phyloP scores from a whole-genome alignment of 2,329 filamentous ascomycete genomes.

The Pezicula radicicola region DNA sequence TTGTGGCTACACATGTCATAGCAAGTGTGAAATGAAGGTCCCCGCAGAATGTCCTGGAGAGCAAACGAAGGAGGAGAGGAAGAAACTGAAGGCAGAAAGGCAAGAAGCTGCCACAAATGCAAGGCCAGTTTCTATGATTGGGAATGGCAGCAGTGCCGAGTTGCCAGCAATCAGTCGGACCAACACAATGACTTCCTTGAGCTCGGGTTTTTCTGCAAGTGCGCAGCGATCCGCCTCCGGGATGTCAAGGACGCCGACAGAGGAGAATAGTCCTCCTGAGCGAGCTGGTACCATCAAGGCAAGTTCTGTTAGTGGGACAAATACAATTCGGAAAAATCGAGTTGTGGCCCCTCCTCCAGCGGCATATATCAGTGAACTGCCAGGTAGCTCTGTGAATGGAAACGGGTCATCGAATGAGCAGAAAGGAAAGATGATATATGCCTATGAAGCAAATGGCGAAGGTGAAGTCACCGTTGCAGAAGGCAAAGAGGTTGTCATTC shows the following conservation, averaged over 20 bases:
- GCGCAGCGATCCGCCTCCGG: constrained; percentile 74
- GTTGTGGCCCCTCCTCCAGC: constrained; percentile 85
- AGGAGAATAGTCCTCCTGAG: constrained; percentile 46
- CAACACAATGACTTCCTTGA: constrained; percentile 84
- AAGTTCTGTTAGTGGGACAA: constrained; percentile 14
- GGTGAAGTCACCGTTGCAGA: constrained; percentile 81
- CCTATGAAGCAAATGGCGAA: constrained; percentile 75
- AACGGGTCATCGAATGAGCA: constrained; percentile 52
- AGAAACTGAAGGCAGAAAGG: constrained; percentile 83
- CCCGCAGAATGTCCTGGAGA: constrained; percentile 94
- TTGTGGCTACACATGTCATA: constrained; percentile 97
- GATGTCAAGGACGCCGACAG: constrained; percentile 45
- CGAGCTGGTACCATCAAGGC: constrained; percentile 20
- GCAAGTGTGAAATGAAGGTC: constrained; percentile 99
- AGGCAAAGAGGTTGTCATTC: constrained; percentile 70
- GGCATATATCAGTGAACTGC: constrained; percentile 70
- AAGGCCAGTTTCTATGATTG: constrained; percentile 13
- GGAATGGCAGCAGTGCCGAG: constrained; percentile 44
- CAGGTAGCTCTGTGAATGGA: constrained; percentile 41
- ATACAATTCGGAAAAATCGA: constrained; percentile 54
- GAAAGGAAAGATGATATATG: constrained; percentile 85
- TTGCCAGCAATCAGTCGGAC: constrained; percentile 69
- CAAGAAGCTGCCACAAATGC: constrained; percentile 63
- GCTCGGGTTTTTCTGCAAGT: constrained; percentile 81
- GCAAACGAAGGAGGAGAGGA: constrained; percentile 89